These are phyloP conservation scores for Tetramitus jugosus DNA, from an alignment of 208 protist species.

Conservation along the genomic window DNA sequence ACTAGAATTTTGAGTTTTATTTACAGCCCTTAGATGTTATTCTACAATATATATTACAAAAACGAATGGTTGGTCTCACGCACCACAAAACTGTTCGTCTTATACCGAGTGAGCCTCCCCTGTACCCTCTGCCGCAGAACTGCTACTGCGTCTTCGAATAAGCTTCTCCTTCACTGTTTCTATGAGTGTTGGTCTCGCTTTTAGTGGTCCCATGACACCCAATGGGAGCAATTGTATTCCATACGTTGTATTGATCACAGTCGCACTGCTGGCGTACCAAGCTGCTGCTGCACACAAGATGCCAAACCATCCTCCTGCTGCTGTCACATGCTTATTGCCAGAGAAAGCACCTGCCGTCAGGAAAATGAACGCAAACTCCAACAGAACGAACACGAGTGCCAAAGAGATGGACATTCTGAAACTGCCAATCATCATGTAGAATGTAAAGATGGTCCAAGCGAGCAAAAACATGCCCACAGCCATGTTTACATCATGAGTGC, in stretches of 20 bases:
- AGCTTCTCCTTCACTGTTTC: not conserved
- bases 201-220: not conserved
- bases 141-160: not conserved
- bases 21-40: no score
- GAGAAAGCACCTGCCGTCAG: not conserved
- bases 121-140: no score
- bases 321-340: not conserved
- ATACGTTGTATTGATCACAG: not conserved
- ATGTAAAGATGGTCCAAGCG: not conserved
- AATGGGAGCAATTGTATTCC: not conserved
- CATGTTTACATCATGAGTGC: not conserved
- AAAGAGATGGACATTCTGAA: not conserved
- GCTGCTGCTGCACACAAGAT: not conserved
- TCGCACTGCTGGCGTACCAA: not conserved
- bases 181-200: not conserved
- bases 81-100: no score
- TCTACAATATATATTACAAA: no score
- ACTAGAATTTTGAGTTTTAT: no score
- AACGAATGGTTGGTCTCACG: no score
- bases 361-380: not conserved
- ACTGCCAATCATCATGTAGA: not conserved
- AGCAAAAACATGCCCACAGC: not conserved
- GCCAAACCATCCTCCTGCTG: not conserved
- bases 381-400: not conserved
- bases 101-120: no score